Base-by-base conservation (phyloP, 148 eudicot genomes). In the Diospyros lotus region DNA sequence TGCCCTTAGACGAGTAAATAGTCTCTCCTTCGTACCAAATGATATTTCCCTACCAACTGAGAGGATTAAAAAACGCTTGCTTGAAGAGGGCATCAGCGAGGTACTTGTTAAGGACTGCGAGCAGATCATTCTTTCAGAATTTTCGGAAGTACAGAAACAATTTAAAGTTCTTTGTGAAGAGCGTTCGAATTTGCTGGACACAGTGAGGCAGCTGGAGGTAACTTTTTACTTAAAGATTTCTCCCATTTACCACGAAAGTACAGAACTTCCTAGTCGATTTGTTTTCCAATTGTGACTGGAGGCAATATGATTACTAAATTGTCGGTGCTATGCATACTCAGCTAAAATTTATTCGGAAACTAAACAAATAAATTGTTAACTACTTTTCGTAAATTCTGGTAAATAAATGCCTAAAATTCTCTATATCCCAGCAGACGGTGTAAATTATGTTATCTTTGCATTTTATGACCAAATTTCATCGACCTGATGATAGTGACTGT, bases 181-280 rank as follows among this genome's bases (percentile, higher is more conserved):
- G 73, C 87, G 92, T 41, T 85, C 92, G 43, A 89, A 82, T 84
- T 84, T 94, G 84, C 76, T 94, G 15, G 89, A 94, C 84, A 87
- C 98, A 41, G 75, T 94, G 79, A 88, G 91, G 79, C 96, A 87
- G 78, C 80, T 94, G 72, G 98, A 94, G 97, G 98, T 94, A 86
- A 50, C 2, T 66, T 68, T 28, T 60, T 13, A 17, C 50, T 54
- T 77, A 10, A 15, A 62, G 52, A 56, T 54, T 73, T 1, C 9
- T 1, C 3, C 41, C 4, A 53, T 46, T 43, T 60, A 15, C 9
- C 5, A 11, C 8, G 11, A 11, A 17, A 28, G 3, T 45, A 66
- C 58, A n/a, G 38, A 54, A 55, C 52, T 72, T 38, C 72, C 58
- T 65, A 46, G 11, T 67, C 3, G 9, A 66, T 66, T 10, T 14